Evolutionary conservation across 768 basidiomycete genomes (phyloP).

Genomic region (Lactarius sanguifluus): DNA sequence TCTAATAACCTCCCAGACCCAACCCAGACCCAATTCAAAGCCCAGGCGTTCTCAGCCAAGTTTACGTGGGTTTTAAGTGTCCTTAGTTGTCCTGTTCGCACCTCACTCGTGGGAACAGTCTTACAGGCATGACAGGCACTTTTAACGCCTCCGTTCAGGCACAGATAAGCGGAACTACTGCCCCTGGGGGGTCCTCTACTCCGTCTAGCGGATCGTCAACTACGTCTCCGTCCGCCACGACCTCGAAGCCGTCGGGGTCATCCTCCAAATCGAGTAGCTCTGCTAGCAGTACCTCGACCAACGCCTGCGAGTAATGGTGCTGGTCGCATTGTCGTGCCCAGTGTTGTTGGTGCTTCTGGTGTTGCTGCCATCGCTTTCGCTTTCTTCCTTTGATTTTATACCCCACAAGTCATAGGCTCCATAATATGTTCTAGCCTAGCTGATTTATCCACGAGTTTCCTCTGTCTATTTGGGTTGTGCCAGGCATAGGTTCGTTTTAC

Average conservation of each 20-base stretch:
- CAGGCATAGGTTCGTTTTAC: slow-evolving; percentile 12
- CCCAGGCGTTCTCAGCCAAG: slow-evolving; percentile 73
- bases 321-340: slow-evolving; percentile 22
- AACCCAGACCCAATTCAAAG: slow-evolving; percentile 51
- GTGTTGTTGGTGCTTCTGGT: slow-evolving; percentile 29
- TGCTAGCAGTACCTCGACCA: slow-evolving; percentile 9
- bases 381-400: slow-evolving; percentile 19
- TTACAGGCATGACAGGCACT: slow-evolving; percentile 67
- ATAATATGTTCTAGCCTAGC: not conserved
- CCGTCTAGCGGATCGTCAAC: slow-evolving; percentile 30
- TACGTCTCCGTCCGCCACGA: slow-evolving; percentile 10
- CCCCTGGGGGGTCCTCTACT: slow-evolving; percentile 26
- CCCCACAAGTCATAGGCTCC: not conserved
- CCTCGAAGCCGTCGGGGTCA: slow-evolving; percentile 20
- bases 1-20: slow-evolving; percentile 57
- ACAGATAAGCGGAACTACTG: slow-evolving; percentile 61
- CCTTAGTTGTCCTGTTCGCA: not conserved
- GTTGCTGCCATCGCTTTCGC: slow-evolving; percentile 25
- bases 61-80: slow-evolving; percentile 55
- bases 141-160: slow-evolving; percentile 58
- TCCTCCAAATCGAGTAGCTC: slow-evolving; percentile 19
- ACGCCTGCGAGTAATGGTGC: slow-evolving; percentile 29
- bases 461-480: not conserved
- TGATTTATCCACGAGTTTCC: slow-evolving; percentile 3
- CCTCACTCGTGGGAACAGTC: slow-evolving; percentile 39